Conservation (phyloP, 2,329 filamentous ascomycete genomes). For the Leptoxyphium fumago region DNA sequence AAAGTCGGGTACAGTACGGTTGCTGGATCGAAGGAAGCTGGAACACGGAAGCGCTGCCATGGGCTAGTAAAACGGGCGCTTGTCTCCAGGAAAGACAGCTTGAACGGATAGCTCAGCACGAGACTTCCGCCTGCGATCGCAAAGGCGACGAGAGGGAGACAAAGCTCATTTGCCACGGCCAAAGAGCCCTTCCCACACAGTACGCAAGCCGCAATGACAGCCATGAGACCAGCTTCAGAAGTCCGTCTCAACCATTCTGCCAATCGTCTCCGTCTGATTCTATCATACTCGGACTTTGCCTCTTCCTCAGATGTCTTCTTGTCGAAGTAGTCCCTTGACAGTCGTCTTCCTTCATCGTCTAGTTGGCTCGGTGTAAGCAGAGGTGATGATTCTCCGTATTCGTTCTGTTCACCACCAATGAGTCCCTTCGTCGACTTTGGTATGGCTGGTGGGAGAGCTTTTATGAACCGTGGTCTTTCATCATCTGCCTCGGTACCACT, state of each 20-base stretch:
- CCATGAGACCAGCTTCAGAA: slow-evolving; percentile 40
- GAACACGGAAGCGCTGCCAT: slow-evolving; percentile 43
- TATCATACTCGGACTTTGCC: slow-evolving; percentile 32
- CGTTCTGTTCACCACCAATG: slow-evolving; percentile 33
- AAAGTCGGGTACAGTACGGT: slow-evolving; percentile 74
- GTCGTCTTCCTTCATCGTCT: slow-evolving; percentile 30
- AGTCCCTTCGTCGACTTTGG: slow-evolving; percentile 62
- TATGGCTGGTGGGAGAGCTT: slow-evolving; percentile 69
- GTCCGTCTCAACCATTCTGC: slow-evolving; percentile 66
- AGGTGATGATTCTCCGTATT: slow-evolving; percentile 24
- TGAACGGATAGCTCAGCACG: slow-evolving; percentile 20
- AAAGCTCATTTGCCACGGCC: slow-evolving; percentile 6
- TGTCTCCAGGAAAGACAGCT: slow-evolving; percentile 20
- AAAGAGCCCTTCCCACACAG: slow-evolving; percentile 19
- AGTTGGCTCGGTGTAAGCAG: slow-evolving; percentile 33
- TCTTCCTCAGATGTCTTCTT: slow-evolving; percentile 13
- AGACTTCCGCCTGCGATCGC: slow-evolving; percentile 14
- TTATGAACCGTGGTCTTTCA: slow-evolving; percentile 61
- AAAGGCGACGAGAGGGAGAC: slow-evolving; percentile 21
- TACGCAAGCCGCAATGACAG: slow-evolving; percentile 35
- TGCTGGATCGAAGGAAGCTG: slow-evolving; percentile 74
- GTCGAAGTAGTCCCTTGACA: slow-evolving; percentile 24
- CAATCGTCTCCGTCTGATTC: slow-evolving; percentile 71
- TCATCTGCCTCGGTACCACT: slow-evolving; percentile 93
- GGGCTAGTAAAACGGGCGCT: slow-evolving; percentile 16